These are phyloP conservation scores for Penicillium oxalicum DNA, from an alignment of 2,329 filamentous ascomycete species.

Conservation along the genomic window DNA sequence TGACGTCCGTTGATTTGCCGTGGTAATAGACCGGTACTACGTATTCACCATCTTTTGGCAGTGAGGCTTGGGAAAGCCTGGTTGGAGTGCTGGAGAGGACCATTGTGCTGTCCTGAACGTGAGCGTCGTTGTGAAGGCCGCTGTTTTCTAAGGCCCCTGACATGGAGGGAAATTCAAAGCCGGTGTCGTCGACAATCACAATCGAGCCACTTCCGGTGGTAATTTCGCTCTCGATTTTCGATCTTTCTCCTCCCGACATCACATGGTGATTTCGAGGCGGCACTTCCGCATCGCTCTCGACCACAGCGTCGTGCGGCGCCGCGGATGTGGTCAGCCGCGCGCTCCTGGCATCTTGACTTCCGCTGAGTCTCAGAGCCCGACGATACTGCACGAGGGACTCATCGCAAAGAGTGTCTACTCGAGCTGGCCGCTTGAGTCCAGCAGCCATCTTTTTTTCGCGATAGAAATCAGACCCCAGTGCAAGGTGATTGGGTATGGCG, in stretches of 20 bases:
- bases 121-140: background rate
- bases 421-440: conserved; percentile 47
- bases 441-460: conserved; percentile 34
- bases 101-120: background rate
- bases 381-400: conserved; percentile 73
- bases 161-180: conserved; percentile 35
- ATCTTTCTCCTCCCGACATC: conserved; percentile 20
- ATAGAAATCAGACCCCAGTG: conserved; percentile 41
- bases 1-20: conserved; percentile 10
- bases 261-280: conserved; percentile 5
- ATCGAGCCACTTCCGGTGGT: conserved; percentile 85
- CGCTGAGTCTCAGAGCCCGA: conserved; percentile 51
- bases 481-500: conserved; percentile 40
- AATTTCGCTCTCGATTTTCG: conserved; percentile 49
- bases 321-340: conserved; percentile 5
- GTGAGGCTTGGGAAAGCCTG: conserved; percentile 17
- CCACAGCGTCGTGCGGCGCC: conserved; percentile 5
- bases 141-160: conserved; percentile 30
- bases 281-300: conserved; percentile 2
- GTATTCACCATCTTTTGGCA: conserved; percentile 22
- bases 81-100: conserved; percentile 3
- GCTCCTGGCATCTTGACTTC: conserved; percentile 9
- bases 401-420: conserved; percentile 78
- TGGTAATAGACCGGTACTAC: conserved; percentile 28
- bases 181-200: conserved; percentile 70